Evolutionary conservation across 2,329 filamentous ascomycete species (phyloP).

Genomic region (Tolypocladium pustulatum): DNA sequence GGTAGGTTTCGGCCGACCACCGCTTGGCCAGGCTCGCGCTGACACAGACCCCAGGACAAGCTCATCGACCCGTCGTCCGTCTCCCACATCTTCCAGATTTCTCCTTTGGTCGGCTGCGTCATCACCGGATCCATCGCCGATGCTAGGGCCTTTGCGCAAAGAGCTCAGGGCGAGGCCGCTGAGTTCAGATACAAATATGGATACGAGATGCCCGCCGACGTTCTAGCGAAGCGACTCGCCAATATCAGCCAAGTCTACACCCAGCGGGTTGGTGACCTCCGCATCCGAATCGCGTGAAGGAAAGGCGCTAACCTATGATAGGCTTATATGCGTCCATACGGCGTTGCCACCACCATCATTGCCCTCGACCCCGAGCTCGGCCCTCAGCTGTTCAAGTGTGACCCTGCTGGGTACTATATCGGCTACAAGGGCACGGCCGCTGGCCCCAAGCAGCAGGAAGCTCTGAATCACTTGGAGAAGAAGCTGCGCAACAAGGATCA

Average conservation of each 20-base stretch:
- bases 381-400: conserved; percentile 95
- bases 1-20: conserved; percentile 44
- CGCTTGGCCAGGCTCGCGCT: neutral
- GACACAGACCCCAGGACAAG: conserved; percentile 64
- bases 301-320: conserved; percentile 12
- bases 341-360: conserved; percentile 90
- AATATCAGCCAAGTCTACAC: conserved; percentile 99
- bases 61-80: conserved; percentile 96
- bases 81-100: conserved; percentile 94
- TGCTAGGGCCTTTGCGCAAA: conserved; percentile 83
- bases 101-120: conserved; percentile 90
- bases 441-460: conserved; percentile 97
- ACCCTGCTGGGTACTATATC: conserved; percentile 94
- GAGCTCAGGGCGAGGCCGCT: conserved; percentile 88
- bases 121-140: conserved; percentile 99
- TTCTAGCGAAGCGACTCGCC: conserved; percentile 87
- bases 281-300: too few relatives aligned
- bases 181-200: conserved; percentile 98
- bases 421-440: conserved; percentile 98
- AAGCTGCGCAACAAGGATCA: conserved; percentile 98
- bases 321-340: conserved; percentile 97
- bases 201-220: conserved; percentile 99
- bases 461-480: conserved; percentile 97
- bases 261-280: conserved; percentile 61
- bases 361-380: conserved; percentile 87